Evolutionary conservation across 73 alveolate genomes (phyloP).

Genomic region (Durusdinium trenchii): DNA sequence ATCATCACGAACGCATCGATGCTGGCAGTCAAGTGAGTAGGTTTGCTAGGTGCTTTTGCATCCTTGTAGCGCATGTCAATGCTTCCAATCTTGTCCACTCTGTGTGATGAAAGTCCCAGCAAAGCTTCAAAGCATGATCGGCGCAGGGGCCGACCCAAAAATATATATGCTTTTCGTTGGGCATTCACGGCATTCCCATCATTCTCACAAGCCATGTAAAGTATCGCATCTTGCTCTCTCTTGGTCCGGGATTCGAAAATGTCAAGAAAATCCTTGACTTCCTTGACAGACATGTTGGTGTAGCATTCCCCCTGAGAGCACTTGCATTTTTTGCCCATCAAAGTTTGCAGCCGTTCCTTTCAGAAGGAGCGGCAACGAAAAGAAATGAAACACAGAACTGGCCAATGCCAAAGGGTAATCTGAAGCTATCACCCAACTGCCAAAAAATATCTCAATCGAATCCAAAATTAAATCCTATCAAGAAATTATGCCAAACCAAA

Average conservation of each 20-base stretch:
- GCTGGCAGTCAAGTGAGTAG: slow-evolving; percentile 16
- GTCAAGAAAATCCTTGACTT: neutral
- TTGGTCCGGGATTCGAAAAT: neutral
- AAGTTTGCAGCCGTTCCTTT: neutral
- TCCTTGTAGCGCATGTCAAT: slow-evolving; percentile 1
- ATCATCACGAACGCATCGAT: slow-evolving; percentile 22
- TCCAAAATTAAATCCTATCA: neutral
- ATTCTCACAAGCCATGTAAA: neutral
- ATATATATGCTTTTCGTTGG: neutral
- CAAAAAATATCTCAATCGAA: neutral
- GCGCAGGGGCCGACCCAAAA: neutral
- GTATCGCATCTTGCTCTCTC: slow-evolving; percentile 44
- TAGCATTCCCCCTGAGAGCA: neutral
- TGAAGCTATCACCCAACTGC: neutral
- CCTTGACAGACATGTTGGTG: neutral
- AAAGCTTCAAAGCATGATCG: neutral
- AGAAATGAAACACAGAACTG: neutral
- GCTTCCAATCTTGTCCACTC: slow-evolving; percentile 4
- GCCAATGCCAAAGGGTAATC: neutral
- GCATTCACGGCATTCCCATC: too few relatives aligned
- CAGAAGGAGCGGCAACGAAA: neutral
- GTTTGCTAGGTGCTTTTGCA: neutral
- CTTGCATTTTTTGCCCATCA: neutral
- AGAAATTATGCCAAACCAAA: neutral
- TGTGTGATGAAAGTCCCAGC: neutral